phyloP scores from a whole-genome alignment of 495 filamentous ascomycete genomes.

The Terfezia claveryi region DNA sequence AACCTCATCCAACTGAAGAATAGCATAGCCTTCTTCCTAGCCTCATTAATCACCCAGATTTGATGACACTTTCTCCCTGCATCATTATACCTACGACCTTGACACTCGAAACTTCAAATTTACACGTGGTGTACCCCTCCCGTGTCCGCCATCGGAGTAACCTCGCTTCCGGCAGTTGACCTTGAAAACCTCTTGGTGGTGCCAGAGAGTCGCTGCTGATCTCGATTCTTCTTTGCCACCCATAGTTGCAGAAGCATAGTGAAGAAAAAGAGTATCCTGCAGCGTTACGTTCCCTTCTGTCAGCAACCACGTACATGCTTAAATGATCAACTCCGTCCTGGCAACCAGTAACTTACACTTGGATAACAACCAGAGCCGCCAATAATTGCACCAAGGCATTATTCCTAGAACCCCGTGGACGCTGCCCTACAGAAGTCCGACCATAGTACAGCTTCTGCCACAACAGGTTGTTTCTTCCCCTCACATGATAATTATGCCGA shows the following conservation, averaged over 20 bases:
- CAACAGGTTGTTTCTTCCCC: constrained; percentile 3
- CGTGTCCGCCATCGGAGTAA: too few relatives aligned
- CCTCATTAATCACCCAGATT: too few relatives aligned
- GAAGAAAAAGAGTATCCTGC: background rate
- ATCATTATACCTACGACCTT: too few relatives aligned
- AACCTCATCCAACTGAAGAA: too few relatives aligned
- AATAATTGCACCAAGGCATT: constrained; percentile 8
- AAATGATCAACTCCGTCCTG: background rate
- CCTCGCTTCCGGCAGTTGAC: too few relatives aligned
- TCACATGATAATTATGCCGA: constrained; percentile 11
- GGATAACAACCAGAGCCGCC: constrained; percentile 8
- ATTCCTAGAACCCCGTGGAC: background rate
- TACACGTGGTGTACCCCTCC: too few relatives aligned
- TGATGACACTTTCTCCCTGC: too few relatives aligned
- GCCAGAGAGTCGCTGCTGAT: background rate
- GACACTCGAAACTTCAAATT: too few relatives aligned
- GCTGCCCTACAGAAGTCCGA: background rate
- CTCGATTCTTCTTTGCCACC: background rate
- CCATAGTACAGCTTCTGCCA: background rate
- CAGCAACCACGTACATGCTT: too few relatives aligned
- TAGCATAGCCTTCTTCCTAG: too few relatives aligned
- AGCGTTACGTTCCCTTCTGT: too few relatives aligned
- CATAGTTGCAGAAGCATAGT: background rate
- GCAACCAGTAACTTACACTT: constrained; percentile 5
- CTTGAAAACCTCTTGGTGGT: too few relatives aligned